phyloP scores from a whole-genome alignment of 1,139 yeast species.

The Geotrichum klebahnii region DNA sequence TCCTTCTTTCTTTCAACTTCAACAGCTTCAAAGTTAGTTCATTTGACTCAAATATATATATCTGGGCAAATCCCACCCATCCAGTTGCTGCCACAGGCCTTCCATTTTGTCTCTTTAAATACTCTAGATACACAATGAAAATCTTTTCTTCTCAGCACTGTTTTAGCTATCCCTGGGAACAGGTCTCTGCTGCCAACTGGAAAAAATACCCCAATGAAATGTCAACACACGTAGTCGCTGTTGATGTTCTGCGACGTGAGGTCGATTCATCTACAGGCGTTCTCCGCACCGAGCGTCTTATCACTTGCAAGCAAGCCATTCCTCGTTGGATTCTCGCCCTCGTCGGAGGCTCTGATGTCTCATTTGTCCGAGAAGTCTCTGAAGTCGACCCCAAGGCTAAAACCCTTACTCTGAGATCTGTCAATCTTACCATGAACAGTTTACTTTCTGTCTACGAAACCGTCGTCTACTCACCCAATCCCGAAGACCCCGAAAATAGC shows the following conservation, averaged over 20 bases:
- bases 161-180: slow-evolving; percentile 86
- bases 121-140: too few relatives aligned
- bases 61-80: too few relatives aligned
- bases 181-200: slow-evolving; percentile 96
- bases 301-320: slow-evolving; percentile 82
- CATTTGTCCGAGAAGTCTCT: slow-evolving; percentile 85
- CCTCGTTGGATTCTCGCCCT: slow-evolving; percentile 75
- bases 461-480: slow-evolving; percentile 72
- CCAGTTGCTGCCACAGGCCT: too few relatives aligned
- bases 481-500: slow-evolving; percentile 44
- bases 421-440: slow-evolving; percentile 77
- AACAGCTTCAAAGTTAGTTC: too few relatives aligned
- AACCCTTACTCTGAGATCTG: slow-evolving; percentile 75
- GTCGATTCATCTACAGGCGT: slow-evolving; percentile 53
- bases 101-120: too few relatives aligned
- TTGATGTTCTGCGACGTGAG: slow-evolving; percentile 76
- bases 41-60: too few relatives aligned
- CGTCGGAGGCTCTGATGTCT: slow-evolving; percentile 69
- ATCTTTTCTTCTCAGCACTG: slow-evolving; percentile 64
- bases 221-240: slow-evolving; percentile 92
- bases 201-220: slow-evolving; percentile 89
- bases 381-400: slow-evolving; percentile 67
- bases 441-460: slow-evolving; percentile 79
- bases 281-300: slow-evolving; percentile 77
- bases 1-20: too few relatives aligned